Evolutionary conservation across 1,284 basidiomycete genomes (phyloP), one percentile per base, ranked within the genome.

Genomic region (Calocybe gambosa): DNA sequence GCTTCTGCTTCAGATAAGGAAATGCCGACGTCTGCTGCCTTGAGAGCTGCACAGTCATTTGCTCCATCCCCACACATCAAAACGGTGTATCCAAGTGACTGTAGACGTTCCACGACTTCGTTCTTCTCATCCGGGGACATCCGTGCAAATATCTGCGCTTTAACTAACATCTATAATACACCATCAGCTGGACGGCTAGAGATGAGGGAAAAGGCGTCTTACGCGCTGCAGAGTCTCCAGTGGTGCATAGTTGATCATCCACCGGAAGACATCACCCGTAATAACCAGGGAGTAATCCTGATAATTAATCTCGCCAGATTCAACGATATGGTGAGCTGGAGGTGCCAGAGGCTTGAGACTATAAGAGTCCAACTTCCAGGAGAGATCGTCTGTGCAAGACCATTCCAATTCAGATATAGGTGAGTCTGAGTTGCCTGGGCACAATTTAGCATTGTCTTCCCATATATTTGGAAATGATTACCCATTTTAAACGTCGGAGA

Each of bases 71-170:
- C 96, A 60, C 96, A 99, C 85, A 99, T 98, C 5, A 96, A 78
- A 9, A 98, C 95, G 0, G 90, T 96, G 63, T 98, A 99, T 6
- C 94, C 95, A 7, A 99, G 76, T 3, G 78, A 73, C 62, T 99
- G 96, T 18, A 99, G 74, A 2, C 94, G 82, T 63, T 98, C 95
- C 34, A 99, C 91, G 15, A 99, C 82, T 63, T 99, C 96, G 59
- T 98, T 96, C 72, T 99, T 99, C 71, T 99, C 96, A 64, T 99
- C 96, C 0, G 96, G 96, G 13, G 95, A 99, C 96, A 99, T 99
- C 20, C 96, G 82, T 7, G 96, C 94, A 63, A 95, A 99, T 43
- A 99, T 88, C 60, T 96, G 91, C 2, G 94, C 84, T 67, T 97
- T 96, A 50, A 98, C 91, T n/a, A 99, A 82, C 93, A 99, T 95